Percentiles rank a stretch among this genome's conserved stretches.
These are phyloP conservation scores for Aspergillus vadensis DNA, from an alignment of 2,329 filamentous ascomycete genomes.

Conservation along the genomic window DNA sequence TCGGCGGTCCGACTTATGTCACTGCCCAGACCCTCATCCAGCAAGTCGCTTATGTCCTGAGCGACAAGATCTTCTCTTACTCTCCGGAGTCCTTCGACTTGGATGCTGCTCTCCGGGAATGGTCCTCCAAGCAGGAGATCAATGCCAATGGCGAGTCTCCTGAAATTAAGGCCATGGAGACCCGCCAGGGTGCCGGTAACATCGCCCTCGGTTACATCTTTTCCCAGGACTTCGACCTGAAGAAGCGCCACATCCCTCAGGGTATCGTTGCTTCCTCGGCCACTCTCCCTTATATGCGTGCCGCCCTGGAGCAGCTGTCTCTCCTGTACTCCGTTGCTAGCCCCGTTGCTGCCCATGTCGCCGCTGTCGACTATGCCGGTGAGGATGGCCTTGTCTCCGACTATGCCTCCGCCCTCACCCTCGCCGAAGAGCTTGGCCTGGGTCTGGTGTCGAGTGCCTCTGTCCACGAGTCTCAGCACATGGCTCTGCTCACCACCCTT, in stretches of 20 bases:
- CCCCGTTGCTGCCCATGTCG: conserved; percentile 89
- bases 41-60: conserved; percentile 91
- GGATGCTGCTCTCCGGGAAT: conserved; percentile 77
- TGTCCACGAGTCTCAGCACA: conserved; percentile 91
- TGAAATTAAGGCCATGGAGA: conserved; percentile 77
- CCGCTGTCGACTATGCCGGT: conserved; percentile 80
- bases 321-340: conserved; percentile 89
- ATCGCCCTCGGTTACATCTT: conserved; percentile 97
- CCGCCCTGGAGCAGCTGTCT: conserved; percentile 86
- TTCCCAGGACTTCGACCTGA: conserved; percentile 91
- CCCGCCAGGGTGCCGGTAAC: conserved; percentile 81
- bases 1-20: conserved; percentile 86
- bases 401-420: conserved; percentile 76
- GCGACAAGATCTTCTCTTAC: conserved; percentile 96
- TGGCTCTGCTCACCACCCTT: conserved; percentile 84
- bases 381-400: conserved; percentile 77
- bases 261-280: conserved; percentile 84
- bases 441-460: conserved; percentile 83
- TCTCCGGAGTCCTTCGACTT: conserved; percentile 92
- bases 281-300: conserved; percentile 75
- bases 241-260: conserved; percentile 89
- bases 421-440: conserved; percentile 87
- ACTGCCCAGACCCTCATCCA: conserved; percentile 93
- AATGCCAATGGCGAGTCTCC: conserved; percentile 85
- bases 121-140: conserved; percentile 68